Base-by-base conservation (phyloP, 2,329 filamentous ascomycete genomes). In the Exophiala sp. region DNA sequence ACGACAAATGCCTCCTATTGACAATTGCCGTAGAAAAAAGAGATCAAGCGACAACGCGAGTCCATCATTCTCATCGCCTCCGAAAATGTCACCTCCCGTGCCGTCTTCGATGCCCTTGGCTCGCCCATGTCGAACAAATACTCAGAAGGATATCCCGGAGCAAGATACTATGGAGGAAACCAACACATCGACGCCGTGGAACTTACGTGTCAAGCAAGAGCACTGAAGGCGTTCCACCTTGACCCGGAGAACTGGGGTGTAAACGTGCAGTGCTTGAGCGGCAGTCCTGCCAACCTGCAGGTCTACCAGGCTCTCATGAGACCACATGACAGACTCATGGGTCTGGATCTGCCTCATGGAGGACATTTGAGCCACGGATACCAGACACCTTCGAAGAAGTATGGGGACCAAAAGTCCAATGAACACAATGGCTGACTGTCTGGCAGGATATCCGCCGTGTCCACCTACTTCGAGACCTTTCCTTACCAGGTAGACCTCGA, bases 81-180 rank as follows among this genome's bases (percentile, higher is more conserved):
- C 5, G 91, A 96, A 75, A 96, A 96, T 76, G 95, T 96, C 68
- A 96, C 91, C 21, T 95, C 91, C 6, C 89, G 95, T 72, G 89
- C 91, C 29, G 91, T 96, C 16, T 82, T 96, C 52, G 91, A 96
- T 78, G 89, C 91, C 33, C 78, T 96, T 57, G 91, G 91, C 62
- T 95, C 90, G 78, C 87, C 91, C 50, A 96, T 96, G 91, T 91
- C 95, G 72, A 96, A 97, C 75, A 97, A 99, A 73, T 99, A 99
- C 76, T 97, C 94, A 0, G 94, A 99, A 73, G 94, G 94, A 47
- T 99, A 99, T 67, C 94, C 92, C 32, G 94, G 94, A 52, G 92
- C 92, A 57, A 82, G 92, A 69, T 97, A 97, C 77, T 97, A 97
- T 69, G 92, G 92, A 50, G 92, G 92, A 61, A 97, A 97, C 72